Evolutionary conservation across 2,329 filamentous ascomycete species (phyloP).

Genomic region (Colletotrichum agaves): DNA sequence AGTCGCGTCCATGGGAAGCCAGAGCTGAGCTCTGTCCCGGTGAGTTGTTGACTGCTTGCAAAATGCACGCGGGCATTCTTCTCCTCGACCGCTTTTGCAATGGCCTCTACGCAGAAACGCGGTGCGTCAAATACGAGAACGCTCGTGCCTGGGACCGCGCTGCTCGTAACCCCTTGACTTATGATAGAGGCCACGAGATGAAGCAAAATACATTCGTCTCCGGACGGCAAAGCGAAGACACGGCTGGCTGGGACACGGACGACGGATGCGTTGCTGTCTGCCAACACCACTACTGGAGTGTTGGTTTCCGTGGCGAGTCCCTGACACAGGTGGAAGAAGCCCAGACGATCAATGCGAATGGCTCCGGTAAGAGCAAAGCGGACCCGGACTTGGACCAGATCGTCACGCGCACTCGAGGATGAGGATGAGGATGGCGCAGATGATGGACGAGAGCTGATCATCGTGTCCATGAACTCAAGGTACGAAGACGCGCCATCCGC

Average conservation of each 20-base stretch:
- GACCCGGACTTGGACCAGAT: background rate
- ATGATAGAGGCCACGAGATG: background rate
- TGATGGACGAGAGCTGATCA: background rate
- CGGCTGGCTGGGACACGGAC: background rate
- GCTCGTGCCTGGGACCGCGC: background rate
- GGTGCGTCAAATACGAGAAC: conserved; percentile 15
- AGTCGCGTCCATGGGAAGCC: background rate
- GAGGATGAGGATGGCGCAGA: background rate
- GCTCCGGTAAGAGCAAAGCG: background rate
- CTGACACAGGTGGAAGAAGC: conserved; percentile 5
- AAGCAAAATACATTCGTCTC: background rate
- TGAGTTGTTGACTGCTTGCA: background rate
- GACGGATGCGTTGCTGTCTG: conserved; percentile 18
- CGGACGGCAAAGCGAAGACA: background rate
- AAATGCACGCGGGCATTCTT: background rate
- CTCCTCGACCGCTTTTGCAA: background rate
- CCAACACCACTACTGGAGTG: background rate
- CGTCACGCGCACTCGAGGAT: background rate
- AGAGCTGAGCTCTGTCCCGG: background rate
- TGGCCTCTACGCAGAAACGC: background rate
- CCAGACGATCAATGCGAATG: background rate
- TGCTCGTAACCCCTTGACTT: background rate
- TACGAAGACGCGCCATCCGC: background rate
- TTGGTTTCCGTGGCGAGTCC: background rate
- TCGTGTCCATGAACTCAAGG: conserved; percentile 1